A percentile compares a stretch with the other conserved stretches of the same genome.
Conservation (phyloP, 371 early-diverging fungal genomes). For the Mucor racemosus region DNA sequence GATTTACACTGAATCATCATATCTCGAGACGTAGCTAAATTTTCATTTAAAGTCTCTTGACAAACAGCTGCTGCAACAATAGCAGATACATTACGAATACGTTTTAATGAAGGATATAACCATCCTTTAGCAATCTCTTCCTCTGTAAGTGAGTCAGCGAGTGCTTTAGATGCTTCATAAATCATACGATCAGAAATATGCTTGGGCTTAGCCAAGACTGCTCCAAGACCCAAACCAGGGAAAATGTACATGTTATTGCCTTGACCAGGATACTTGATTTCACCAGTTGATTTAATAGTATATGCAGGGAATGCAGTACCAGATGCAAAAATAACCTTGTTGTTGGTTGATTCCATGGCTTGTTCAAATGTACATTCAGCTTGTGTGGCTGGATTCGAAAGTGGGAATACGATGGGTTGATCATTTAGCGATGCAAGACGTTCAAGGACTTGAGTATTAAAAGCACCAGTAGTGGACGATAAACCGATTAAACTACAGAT, state of each 20-base stretch:
- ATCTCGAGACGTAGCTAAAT: constrained; percentile 37
- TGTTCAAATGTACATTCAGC: constrained; percentile 93
- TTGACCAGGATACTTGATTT: constrained; percentile 75
- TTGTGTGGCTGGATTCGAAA: constrained; percentile 87
- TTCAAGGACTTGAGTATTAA: constrained; percentile 61
- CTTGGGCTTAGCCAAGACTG: constrained; percentile 68
- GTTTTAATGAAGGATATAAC: constrained; percentile 83
- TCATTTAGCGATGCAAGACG: constrained; percentile 76
- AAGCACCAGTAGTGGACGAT: constrained; percentile 79
- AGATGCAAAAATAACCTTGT: constrained; percentile 89
- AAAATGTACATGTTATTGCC: constrained; percentile 94
- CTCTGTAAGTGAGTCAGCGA: constrained; percentile 75
- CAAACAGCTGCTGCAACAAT: constrained; percentile 79
- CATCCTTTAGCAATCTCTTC: constrained; percentile 70
- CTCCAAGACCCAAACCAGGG: constrained; percentile 93
- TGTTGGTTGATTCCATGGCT: constrained; percentile 83
- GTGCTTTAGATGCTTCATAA: constrained; percentile 77
- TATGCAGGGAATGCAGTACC: constrained; percentile 92
- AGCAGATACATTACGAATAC: constrained; percentile 84
- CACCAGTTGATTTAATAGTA: constrained; percentile 62
- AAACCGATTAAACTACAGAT: constrained; percentile 79
- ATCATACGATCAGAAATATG: constrained; percentile 81
- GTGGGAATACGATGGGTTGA: constrained; percentile 92
- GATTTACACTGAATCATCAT: not conserved
- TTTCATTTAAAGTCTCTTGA: constrained; percentile 64